These are phyloP conservation scores for Thermoascus crustaceus DNA, from an alignment of 2,329 filamentous ascomycete species.

Conservation along the genomic window DNA sequence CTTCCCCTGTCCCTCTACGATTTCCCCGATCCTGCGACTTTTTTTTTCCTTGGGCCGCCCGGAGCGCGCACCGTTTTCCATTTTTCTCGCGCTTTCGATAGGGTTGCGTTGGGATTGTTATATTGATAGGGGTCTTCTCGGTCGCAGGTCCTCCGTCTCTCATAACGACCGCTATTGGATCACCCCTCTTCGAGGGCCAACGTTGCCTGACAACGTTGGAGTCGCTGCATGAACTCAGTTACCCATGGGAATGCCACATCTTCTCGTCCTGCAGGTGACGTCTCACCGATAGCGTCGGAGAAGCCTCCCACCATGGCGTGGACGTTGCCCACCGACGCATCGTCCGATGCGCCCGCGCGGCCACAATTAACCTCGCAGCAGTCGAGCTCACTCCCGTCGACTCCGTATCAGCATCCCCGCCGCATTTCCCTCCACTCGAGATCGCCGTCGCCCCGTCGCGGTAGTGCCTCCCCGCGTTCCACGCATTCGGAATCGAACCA, in stretches of 20 bases:
- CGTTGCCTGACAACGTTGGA: slow-evolving; percentile 24
- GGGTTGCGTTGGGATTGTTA: too few relatives aligned
- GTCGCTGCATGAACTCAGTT: slow-evolving; percentile 34
- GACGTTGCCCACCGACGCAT: slow-evolving; percentile 27
- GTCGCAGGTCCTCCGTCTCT: too few relatives aligned
- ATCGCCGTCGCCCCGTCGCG: slow-evolving; percentile 68
- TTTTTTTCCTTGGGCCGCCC: too few relatives aligned
- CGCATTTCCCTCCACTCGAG: slow-evolving; percentile 73
- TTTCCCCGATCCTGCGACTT: too few relatives aligned
- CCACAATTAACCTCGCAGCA: slow-evolving; percentile 53
- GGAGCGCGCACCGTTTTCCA: too few relatives aligned
- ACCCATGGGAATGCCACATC: slow-evolving; percentile 36
- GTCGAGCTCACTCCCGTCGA: slow-evolving; percentile 87
- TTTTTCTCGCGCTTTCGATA: too few relatives aligned
- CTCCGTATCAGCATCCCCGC: slow-evolving; percentile 79
- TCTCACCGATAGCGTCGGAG: slow-evolving; percentile 35
- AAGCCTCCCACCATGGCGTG: slow-evolving; percentile 35
- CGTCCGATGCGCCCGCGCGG: slow-evolving; percentile 33
- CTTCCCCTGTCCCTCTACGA: too few relatives aligned
- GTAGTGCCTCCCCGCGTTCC: slow-evolving; percentile 79
- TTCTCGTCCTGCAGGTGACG: slow-evolving; percentile 32
- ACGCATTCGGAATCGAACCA: slow-evolving; percentile 83
- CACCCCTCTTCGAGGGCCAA: slow-evolving; percentile 16
- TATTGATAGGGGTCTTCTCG: too few relatives aligned
- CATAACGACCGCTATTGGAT: slow-evolving; percentile 7